Evolutionary conservation across 805 yeast species (phyloP).

Genomic region (Yarrowia keelungensis): DNA sequence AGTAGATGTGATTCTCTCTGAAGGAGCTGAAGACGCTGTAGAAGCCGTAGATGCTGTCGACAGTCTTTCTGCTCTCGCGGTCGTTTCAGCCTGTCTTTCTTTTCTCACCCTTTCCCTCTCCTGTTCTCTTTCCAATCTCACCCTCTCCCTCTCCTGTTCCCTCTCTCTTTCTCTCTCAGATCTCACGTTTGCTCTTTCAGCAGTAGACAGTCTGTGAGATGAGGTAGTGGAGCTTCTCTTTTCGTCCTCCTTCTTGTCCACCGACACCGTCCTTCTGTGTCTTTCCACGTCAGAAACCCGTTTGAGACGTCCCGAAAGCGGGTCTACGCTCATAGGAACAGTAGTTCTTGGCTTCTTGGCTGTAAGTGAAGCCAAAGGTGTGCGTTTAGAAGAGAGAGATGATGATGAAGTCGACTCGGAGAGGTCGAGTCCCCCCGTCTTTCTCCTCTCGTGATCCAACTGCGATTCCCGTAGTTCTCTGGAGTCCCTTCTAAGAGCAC

Average conservation of each 20-base stretch:
- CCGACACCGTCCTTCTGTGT: neutral
- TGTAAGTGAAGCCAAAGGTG: slow-evolving; percentile 2
- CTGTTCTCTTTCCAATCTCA: slow-evolving; percentile 14
- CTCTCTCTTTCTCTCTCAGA: slow-evolving; percentile 11
- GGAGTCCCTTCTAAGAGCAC: slow-evolving; percentile 11
- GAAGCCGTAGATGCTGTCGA: neutral
- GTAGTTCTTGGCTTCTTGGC: slow-evolving; percentile 26
- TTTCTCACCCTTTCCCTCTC: neutral
- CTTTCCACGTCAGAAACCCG: slow-evolving; percentile 16
- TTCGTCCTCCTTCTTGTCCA: neutral
- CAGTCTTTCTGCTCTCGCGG: neutral
- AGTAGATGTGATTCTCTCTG: neutral
- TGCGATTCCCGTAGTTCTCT: slow-evolving; percentile 11
- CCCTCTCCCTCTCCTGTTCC: slow-evolving; percentile 24
- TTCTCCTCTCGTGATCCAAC: slow-evolving; percentile 18
- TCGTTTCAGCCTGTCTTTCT: neutral
- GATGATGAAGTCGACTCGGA: neutral
- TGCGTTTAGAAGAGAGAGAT: neutral
- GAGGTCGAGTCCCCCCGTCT: slow-evolving; percentile 23
- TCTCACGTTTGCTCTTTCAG: slow-evolving; percentile 10
- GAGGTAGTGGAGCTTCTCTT: neutral
- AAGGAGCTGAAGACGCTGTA: neutral
- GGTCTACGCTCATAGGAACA: slow-evolving; percentile 32
- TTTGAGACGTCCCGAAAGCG: slow-evolving; percentile 33
- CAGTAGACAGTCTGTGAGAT: slow-evolving; percentile 14